Percentiles rank a stretch among this genome's conserved stretches.
Evolutionary conservation across 371 early-diverging fungal genomes (phyloP).

Genomic region (Nematocida major): DNA sequence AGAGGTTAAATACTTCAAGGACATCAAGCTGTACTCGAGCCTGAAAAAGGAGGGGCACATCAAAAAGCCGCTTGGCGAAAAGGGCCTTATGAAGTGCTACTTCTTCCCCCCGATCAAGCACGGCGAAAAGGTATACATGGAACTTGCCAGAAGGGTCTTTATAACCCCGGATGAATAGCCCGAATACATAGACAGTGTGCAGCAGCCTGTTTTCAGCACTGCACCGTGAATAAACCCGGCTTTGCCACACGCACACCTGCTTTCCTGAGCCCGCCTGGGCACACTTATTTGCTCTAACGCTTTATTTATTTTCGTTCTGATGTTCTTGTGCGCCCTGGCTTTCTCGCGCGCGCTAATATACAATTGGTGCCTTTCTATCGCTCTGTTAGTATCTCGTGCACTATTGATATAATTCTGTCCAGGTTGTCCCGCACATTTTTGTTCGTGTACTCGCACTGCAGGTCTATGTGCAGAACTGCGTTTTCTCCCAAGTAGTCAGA

Average conservation of each 20-base stretch:
- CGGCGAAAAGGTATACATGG: conserved; percentile 58
- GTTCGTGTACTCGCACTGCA: conserved; percentile 39
- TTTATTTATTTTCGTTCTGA: no score
- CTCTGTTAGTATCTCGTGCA: conserved; percentile 11
- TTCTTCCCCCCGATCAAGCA: conserved; percentile 61
- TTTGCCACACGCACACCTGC: no score
- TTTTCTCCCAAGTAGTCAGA: conserved; percentile 61
- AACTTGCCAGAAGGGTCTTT: conserved; percentile 62
- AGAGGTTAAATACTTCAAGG: conserved; percentile 63
- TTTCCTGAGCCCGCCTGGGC: no score
- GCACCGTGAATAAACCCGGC: no score
- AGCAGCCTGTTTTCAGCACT: no score
- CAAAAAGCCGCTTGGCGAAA: conserved; percentile 61
- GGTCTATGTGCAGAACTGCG: conserved; percentile 18
- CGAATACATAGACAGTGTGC: no score
- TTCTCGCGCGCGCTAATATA: neutral
- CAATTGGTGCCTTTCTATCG: neutral
- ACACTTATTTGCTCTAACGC: no score
- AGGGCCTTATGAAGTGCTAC: conserved; percentile 64
- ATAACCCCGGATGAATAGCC: neutral
- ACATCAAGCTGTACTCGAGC: conserved; percentile 53
- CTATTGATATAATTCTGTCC: conserved; percentile 23
- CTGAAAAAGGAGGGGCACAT: conserved; percentile 59
- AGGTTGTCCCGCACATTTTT: conserved; percentile 31
- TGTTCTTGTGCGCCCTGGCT: no score